These are phyloP conservation scores for Priceomyces castillae DNA, from an alignment of 805 yeast species.

Conservation along the genomic window DNA sequence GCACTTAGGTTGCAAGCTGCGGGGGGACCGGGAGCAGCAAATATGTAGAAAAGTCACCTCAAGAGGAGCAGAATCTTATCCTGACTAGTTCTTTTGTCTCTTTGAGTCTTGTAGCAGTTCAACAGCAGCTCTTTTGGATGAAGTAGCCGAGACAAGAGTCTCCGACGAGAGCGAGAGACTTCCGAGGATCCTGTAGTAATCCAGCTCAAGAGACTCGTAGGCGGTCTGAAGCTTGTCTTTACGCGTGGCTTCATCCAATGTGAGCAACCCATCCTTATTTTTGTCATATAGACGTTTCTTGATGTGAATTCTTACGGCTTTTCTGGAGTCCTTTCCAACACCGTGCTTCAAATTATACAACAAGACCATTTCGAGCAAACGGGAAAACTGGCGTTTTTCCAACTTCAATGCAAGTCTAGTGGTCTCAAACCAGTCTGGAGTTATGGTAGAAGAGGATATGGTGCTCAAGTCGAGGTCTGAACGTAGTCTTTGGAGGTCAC, in stretches of 20 bases:
- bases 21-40: too few relatives aligned
- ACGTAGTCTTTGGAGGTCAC: slow-evolving; percentile 53
- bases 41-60: too few relatives aligned
- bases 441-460: slow-evolving; percentile 15
- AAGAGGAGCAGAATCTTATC: neutral
- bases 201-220: slow-evolving; percentile 63
- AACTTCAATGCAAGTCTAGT: slow-evolving; percentile 50
- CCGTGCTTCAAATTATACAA: slow-evolving; percentile 36
- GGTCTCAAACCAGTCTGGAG: slow-evolving; percentile 37
- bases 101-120: neutral
- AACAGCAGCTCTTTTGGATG: neutral
- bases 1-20: too few relatives aligned
- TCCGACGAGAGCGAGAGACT: slow-evolving; percentile 7
- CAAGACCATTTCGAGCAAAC: slow-evolving; percentile 75
- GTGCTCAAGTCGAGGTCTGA: slow-evolving; percentile 17
- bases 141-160: neutral
- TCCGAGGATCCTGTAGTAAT: slow-evolving; percentile 60
- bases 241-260: slow-evolving; percentile 60
- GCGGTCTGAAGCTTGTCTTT: slow-evolving; percentile 75
- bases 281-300: slow-evolving; percentile 74
- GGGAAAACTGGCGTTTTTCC: slow-evolving; percentile 72
- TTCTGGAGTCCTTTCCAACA: slow-evolving; percentile 24
- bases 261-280: slow-evolving; percentile 74
- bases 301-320: slow-evolving; percentile 55
- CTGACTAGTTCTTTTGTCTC: slow-evolving; percentile 1